Conservation (phyloP, 805 yeast species). For the Candida corydali region DNA sequence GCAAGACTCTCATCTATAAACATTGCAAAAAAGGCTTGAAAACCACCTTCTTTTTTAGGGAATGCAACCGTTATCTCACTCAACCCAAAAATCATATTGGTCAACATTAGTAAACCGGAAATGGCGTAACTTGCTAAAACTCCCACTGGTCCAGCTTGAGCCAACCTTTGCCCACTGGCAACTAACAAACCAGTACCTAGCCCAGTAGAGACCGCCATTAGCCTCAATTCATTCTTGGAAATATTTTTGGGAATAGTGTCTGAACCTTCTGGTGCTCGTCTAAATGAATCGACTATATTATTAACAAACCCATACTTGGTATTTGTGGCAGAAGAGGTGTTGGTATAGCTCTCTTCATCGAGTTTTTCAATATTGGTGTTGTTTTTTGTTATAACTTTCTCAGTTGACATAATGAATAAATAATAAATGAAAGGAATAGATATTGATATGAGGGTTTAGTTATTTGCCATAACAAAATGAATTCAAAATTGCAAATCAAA, state of each 20-base stretch:
- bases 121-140: slow-evolving; percentile 30
- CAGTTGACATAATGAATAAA: slow-evolving; percentile 5
- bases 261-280: slow-evolving; percentile 18
- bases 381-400: slow-evolving; percentile 5
- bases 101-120: slow-evolving; percentile 27
- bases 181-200: slow-evolving; percentile 42
- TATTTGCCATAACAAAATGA: slow-evolving; percentile 3
- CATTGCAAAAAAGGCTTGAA: slow-evolving; percentile 50
- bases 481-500: not conserved
- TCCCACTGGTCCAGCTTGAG: slow-evolving; percentile 35
- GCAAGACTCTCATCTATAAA: slow-evolving; percentile 35
- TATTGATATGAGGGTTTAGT: not conserved
- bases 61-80: slow-evolving; percentile 56
- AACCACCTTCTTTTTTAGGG: slow-evolving; percentile 56
- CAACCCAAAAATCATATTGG: slow-evolving; percentile 35
- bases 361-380: slow-evolving; percentile 4
- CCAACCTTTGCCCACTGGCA: slow-evolving; percentile 33
- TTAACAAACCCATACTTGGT: slow-evolving; percentile 10
- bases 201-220: slow-evolving; percentile 32
- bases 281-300: slow-evolving; percentile 19
- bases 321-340: slow-evolving; percentile 3
- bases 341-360: slow-evolving; percentile 5
- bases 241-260: slow-evolving; percentile 12
- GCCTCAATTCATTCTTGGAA: slow-evolving; percentile 23
- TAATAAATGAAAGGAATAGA: not conserved